Conservation (phyloP, 257 asterid genomes). For the Fraxinus excelsior region DNA sequence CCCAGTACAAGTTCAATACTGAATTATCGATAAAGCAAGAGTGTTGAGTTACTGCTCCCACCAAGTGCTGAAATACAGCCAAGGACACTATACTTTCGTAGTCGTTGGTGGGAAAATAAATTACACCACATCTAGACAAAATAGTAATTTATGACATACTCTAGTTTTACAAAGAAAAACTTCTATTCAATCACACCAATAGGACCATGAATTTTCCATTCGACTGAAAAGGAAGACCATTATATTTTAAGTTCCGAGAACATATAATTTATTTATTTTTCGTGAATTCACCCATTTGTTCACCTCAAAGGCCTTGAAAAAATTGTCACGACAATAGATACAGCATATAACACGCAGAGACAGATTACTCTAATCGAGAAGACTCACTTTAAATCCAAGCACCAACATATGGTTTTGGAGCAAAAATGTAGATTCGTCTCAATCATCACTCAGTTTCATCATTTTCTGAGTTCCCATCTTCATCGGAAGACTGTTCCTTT, state of each 20-base stretch:
- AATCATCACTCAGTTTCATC: slow-evolving; percentile 33
- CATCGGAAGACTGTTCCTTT: slow-evolving; percentile 57
- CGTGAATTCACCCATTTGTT: neutral
- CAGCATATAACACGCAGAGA: neutral
- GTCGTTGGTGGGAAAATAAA: no score
- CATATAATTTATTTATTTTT: neutral
- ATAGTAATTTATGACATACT: no score
- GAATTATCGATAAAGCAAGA: no score
- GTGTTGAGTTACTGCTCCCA: no score
- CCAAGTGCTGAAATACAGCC: no score
- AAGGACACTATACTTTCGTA: no score
- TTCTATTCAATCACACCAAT: neutral
- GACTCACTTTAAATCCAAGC: slow-evolving; percentile 11
- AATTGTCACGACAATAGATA: neutral
- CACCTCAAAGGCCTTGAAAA: neutral
- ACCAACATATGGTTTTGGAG: neutral
- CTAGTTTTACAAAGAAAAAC: no score
- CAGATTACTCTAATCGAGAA: neutral
- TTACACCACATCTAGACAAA: no score
- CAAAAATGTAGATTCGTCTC: neutral
- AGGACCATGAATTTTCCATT: neutral
- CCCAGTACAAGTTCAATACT: no score
- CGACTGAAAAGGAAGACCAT: neutral
- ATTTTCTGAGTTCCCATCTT: slow-evolving; percentile 50
- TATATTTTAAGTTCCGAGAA: neutral